A percentile compares a stretch with the other conserved stretches of the same genome.
Conservation (phyloP, 495 filamentous ascomycete genomes). For the Penicillium herquei region DNA sequence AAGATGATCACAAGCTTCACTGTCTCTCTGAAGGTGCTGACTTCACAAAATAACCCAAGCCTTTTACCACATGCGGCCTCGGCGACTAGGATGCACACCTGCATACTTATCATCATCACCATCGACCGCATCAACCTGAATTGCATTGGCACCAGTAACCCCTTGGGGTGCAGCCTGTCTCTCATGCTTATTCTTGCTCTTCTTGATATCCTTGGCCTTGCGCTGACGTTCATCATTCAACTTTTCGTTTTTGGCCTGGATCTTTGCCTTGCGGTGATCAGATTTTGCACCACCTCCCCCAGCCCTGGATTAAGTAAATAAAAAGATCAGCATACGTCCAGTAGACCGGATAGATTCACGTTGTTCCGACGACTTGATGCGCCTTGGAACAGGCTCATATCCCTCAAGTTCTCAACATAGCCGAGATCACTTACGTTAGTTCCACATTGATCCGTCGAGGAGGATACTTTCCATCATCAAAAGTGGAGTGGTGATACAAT, state of each 20-base stretch:
- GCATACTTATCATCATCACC: constrained; percentile 33
- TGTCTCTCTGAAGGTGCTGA: no score
- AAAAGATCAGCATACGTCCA: no score
- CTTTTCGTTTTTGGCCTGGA: constrained; percentile 83
- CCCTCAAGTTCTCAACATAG: neutral
- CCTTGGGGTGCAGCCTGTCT: constrained; percentile 18
- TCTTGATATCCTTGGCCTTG: constrained; percentile 48
- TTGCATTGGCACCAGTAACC: constrained; percentile 24
- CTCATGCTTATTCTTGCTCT: constrained; percentile 42
- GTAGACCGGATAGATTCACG: no score
- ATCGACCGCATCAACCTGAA: constrained; percentile 20
- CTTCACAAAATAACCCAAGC: no score
- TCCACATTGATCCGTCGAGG: constrained; percentile 85
- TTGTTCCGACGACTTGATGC: no score
- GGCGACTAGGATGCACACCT: constrained; percentile 59
- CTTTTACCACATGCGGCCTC: constrained; percentile 41
- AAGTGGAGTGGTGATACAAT: constrained; percentile 81
- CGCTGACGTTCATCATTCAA: constrained; percentile 76
- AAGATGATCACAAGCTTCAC: neutral
- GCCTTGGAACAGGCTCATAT: no score
- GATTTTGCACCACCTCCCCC: constrained; percentile 77
- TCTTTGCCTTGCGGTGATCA: constrained; percentile 65
- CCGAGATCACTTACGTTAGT: constrained; percentile 62
- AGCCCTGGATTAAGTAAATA: constrained; percentile 39
- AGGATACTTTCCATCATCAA: constrained; percentile 65